A percentile compares a stretch with the other conserved stretches of the same genome.
Conservation (phyloP, 2,329 filamentous ascomycete genomes). For the Calcarisporium arbuscula region DNA sequence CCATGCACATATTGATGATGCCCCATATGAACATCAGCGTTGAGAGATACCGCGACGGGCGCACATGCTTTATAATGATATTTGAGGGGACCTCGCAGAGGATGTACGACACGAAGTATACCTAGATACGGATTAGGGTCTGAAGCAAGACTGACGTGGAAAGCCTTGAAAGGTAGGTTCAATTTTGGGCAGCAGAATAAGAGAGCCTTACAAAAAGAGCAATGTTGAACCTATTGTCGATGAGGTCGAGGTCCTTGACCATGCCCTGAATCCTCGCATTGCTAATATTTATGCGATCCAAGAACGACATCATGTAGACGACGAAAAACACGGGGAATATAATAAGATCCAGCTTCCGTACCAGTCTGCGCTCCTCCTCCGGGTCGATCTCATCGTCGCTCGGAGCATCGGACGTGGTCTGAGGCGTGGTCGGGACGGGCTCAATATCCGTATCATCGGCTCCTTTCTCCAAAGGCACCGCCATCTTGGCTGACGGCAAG, state of each 20-base stretch:
- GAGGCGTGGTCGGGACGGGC: too few species aligned
- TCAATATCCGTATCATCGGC: too few species aligned
- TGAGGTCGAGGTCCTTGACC: slow-evolving; percentile 32
- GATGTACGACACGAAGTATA: slow-evolving; percentile 36
- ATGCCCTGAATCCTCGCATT: slow-evolving; percentile 41
- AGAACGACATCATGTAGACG: slow-evolving; percentile 35
- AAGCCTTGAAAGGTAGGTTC: neutral
- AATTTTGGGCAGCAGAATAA: neutral
- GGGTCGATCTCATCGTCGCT: slow-evolving; percentile 27
- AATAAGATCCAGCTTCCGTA: slow-evolving; percentile 34
- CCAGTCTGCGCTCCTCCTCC: slow-evolving; percentile 26
- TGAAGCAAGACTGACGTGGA: neutral
- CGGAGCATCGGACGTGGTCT: slow-evolving; percentile 7
- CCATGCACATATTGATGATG: slow-evolving; percentile 30
- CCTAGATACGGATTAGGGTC: too few species aligned
- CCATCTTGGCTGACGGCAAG: too few species aligned
- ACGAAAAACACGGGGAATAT: slow-evolving; percentile 35
- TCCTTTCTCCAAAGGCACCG: too few species aligned
- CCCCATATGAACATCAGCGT: slow-evolving; percentile 34
- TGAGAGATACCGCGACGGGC: slow-evolving; percentile 31
- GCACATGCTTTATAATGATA: slow-evolving; percentile 35
- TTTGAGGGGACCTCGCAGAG: slow-evolving; percentile 39
- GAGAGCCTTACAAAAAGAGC: slow-evolving; percentile 25
- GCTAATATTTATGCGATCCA: slow-evolving; percentile 40
- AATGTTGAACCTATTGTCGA: slow-evolving; percentile 36